Conservation (phyloP, 768 basidiomycete genomes). For the Tricholoma bakamatsutake region DNA sequence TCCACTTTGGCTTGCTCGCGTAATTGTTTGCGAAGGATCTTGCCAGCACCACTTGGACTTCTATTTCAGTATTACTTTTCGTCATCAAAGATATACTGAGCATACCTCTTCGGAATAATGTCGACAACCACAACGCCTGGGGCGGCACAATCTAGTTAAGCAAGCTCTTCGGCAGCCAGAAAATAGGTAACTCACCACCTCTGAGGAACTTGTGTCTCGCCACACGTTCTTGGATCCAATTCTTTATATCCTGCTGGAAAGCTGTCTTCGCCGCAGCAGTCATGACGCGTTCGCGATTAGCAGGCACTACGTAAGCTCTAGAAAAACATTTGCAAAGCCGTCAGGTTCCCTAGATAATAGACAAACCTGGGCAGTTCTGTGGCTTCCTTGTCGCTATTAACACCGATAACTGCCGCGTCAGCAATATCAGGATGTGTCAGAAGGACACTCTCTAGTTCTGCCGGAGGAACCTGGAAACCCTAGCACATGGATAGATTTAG, state of each 20-base stretch:
- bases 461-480: constrained; percentile 86
- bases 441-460: constrained; percentile 76
- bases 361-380: constrained; percentile 76
- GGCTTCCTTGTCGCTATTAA: constrained; percentile 57
- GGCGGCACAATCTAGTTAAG: constrained; percentile 21
- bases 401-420: constrained; percentile 78
- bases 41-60: constrained; percentile 66
- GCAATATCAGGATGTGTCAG: constrained; percentile 70
- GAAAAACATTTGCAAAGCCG: background rate
- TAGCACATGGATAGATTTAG: constrained; percentile 18
- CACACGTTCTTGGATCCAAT: constrained; percentile 69
- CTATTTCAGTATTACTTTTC: background rate
- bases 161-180: background rate
- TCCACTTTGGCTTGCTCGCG: constrained; percentile 63
- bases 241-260: constrained; percentile 47
- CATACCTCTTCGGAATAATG: constrained; percentile 63
- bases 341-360: background rate
- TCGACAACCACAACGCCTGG: constrained; percentile 59
- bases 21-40: constrained; percentile 78
- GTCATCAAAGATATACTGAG: background rate
- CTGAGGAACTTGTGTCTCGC: constrained; percentile 74
- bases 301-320: constrained; percentile 63
- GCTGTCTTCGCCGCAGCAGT: constrained; percentile 29
- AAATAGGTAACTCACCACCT: constrained; percentile 42
- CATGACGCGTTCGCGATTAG: constrained; percentile 29